These are phyloP conservation scores for Trichodelitschia bisporula DNA, from an alignment of 495 filamentous ascomycete genomes.

Conservation along the genomic window DNA sequence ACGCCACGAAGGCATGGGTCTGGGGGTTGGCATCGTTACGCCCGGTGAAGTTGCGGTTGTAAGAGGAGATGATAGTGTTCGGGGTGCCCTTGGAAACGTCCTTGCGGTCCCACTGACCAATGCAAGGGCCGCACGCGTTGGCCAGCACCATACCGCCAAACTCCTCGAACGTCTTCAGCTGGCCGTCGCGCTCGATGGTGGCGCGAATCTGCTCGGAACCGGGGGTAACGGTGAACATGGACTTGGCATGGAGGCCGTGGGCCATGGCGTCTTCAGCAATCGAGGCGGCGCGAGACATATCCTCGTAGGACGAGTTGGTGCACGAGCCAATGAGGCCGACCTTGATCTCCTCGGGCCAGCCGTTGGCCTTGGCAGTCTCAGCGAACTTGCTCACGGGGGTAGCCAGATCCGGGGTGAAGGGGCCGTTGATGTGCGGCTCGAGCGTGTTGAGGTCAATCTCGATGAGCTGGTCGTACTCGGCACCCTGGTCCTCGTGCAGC, in stretches of 20 bases:
- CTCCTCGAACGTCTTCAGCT: constrained; percentile 90
- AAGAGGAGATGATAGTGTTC: constrained; percentile 89
- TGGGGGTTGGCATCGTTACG: constrained; percentile 98
- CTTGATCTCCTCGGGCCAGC: constrained; percentile 94
- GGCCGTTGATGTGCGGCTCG: constrained; percentile 96
- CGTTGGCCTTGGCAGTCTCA: constrained; percentile 76
- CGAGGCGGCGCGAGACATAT: constrained; percentile 87
- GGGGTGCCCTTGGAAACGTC: constrained; percentile 93
- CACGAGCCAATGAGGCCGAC: constrained; percentile 93
- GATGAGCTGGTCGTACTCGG: constrained; percentile 87
- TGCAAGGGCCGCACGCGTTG: constrained; percentile 77
- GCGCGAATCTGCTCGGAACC: constrained; percentile 96
- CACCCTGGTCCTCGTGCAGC: constrained; percentile 74
- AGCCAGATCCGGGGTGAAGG: constrained; percentile 97
- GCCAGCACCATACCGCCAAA: constrained; percentile 91
- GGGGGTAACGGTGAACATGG: constrained; percentile 82
- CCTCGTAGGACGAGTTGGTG: constrained; percentile 99
- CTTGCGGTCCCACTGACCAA: constrained; percentile 78
- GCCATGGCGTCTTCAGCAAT: constrained; percentile 86
- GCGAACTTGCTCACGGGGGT: constrained; percentile 96
- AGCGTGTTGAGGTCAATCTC: constrained; percentile 89
- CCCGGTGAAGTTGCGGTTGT: constrained; percentile 99
- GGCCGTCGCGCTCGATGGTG: constrained; percentile 84
- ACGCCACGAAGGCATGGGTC: constrained; percentile 94
- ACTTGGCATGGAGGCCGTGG: constrained; percentile 86